phyloP scores from a whole-genome alignment of 2,329 filamentous ascomycete species.

The Penicillium crustosum region DNA sequence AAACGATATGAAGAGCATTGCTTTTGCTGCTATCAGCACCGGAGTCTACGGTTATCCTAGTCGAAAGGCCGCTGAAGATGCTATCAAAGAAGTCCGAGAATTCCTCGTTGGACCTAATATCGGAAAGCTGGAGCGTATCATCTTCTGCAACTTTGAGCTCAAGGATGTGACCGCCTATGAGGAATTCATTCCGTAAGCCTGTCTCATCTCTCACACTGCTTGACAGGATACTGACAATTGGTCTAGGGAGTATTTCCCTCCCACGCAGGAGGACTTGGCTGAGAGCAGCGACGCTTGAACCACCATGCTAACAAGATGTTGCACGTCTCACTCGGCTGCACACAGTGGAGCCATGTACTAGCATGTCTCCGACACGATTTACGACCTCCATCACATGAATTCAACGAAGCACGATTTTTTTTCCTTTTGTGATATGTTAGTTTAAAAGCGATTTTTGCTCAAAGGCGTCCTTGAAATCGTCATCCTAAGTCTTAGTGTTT shows the following conservation, averaged over 20 bases:
- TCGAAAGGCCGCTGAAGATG: slow-evolving; percentile 68
- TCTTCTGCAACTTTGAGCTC: slow-evolving; percentile 80
- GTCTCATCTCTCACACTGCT: neutral
- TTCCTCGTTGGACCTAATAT: slow-evolving; percentile 51
- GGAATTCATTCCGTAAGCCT: slow-evolving; percentile 68
- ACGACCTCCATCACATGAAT: neutral
- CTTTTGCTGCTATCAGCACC: slow-evolving; percentile 82
- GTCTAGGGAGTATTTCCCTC: slow-evolving; percentile 51
- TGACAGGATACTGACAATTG: slow-evolving; percentile 6
- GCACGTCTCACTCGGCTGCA: neutral
- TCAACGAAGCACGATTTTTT: neutral
- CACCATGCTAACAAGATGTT: neutral
- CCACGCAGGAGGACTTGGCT: slow-evolving; percentile 37
- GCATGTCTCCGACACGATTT: neutral
- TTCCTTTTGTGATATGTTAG: neutral
- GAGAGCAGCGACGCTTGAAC: neutral
- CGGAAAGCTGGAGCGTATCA: slow-evolving; percentile 64
- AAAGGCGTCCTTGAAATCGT: neutral
- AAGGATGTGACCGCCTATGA: slow-evolving; percentile 78
- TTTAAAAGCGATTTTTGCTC: neutral
- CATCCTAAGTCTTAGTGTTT: neutral
- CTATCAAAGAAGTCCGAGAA: slow-evolving; percentile 59
- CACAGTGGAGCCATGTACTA: neutral
- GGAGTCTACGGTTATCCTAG: slow-evolving; percentile 88
- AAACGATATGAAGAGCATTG: slow-evolving; percentile 67